Conservation (phyloP, 257 asterid species). For the Echites panduratus region DNA sequence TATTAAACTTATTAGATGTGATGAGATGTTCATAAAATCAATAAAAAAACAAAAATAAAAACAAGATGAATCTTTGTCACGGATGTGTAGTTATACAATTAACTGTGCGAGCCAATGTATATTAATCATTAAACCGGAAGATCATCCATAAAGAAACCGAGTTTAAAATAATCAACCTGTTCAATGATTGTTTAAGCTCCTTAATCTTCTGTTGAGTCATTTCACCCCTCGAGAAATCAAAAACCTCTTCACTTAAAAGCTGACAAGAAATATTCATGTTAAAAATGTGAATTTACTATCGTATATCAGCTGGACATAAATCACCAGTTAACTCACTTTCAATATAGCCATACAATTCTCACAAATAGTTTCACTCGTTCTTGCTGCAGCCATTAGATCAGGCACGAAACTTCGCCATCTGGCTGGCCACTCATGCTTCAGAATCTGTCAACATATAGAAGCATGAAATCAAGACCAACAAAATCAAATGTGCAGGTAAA, state of each 20-base stretch:
- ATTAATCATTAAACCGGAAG: background rate
- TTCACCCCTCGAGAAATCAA: constrained; percentile 99
- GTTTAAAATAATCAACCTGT: constrained; percentile 51
- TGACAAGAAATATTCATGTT: constrained; percentile 27
- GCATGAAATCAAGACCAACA: constrained; percentile 3
- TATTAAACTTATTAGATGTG: background rate
- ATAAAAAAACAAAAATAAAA: too few relatives aligned
- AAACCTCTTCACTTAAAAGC: constrained; percentile 99
- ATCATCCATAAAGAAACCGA: background rate
- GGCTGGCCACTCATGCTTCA: constrained; percentile 99
- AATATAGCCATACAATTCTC: constrained; percentile 99
- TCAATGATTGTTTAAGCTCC: constrained; percentile 84
- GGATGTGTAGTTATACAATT: background rate
- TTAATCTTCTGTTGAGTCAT: constrained; percentile 98
- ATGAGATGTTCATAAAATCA: background rate
- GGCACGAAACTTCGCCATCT: constrained; percentile 94
- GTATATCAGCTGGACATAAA: constrained; percentile 12
- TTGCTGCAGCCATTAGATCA: constrained; percentile 95
- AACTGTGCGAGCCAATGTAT: too few relatives aligned
- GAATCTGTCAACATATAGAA: constrained; percentile 44
- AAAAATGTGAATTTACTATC: constrained; percentile 8
- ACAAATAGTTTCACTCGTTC: constrained; percentile 91
- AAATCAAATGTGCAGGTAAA: background rate
- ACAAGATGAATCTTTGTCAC: background rate
- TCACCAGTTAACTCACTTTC: constrained; percentile 39